Evolutionary conservation across 179 eudicot genomes (phyloP), one percentile per base, ranked within the genome.

Genomic region (Pouteria campechiana): DNA sequence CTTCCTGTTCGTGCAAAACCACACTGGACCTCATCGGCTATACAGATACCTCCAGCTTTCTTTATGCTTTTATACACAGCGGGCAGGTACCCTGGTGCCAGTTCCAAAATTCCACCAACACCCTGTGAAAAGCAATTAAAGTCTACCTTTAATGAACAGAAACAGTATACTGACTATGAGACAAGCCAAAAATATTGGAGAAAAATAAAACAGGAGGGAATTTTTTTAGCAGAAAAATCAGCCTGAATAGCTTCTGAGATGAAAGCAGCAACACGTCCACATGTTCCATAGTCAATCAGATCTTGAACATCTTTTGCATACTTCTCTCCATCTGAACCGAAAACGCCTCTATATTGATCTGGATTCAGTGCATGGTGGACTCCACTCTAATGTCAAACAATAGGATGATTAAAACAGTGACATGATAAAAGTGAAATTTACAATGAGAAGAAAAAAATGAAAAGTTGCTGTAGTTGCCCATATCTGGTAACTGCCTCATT

Each of bases 1-100:
- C 76, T 73, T 45, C 96, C 96, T 2, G 81, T 82, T 39, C 98
- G 90, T 57, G 82, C 96, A 66, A 86, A 86, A 30, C 98, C 98
- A 33, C 78, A 51, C 55, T 90, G 98, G 18, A 90, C 98, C 66
- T 90, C 98, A 63, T 90, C 94, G 24, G 95, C 89, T 49, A 90
- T 90, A 32, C 73, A 75, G 29, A 90, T 72, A 25, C 98, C 98
- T 40, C 98, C 98, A 1, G 94, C 98, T 46, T 79, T 76, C 72
- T 63, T 81, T 13, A 86, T 48, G 32, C 46, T 62, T 51, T 61
- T 65, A 61, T 81, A 68, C 22, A 56, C 95, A 22, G 72, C 64
- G 21, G 87, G 72, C 49, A 90, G 53, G 60, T 90, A 90, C 11
- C 82, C 93, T 6, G 95, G 94, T 31, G 98, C 95, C 61, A 79